phyloP scores from a whole-genome alignment of 73 alveolate genomes.

The Paramecium octaurelia region DNA sequence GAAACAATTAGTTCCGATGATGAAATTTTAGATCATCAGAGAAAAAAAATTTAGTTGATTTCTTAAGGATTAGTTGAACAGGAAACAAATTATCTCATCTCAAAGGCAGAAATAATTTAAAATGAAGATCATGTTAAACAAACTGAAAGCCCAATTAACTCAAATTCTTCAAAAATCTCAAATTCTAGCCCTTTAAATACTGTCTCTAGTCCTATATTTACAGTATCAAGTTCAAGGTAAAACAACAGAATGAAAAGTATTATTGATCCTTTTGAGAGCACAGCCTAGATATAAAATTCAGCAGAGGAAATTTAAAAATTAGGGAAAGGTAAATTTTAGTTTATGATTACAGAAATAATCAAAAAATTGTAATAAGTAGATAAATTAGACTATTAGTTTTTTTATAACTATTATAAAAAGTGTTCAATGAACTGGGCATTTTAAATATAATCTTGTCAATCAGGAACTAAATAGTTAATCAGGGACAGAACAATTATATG shows the following conservation, averaged over 20 bases:
- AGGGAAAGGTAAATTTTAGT: not conserved
- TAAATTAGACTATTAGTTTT: not conserved
- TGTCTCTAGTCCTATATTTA: not conserved
- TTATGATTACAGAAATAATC: not conserved
- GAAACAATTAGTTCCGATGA: conserved; percentile 33
- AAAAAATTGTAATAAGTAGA: not conserved
- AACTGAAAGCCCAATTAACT: not conserved
- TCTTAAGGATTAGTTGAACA: not conserved
- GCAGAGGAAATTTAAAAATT: not conserved
- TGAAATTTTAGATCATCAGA: not conserved
- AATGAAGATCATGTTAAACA: not conserved
- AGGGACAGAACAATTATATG: not conserved
- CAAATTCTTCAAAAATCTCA: not conserved
- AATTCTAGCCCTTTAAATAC: not conserved
- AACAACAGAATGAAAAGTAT: not conserved
- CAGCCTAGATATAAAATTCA: not conserved
- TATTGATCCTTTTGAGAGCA: not conserved
- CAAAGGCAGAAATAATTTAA: not conserved
- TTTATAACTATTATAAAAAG: not conserved
- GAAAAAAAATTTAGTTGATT: not conserved
- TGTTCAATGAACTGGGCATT: not conserved
- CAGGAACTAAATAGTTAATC: not conserved
- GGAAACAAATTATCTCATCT: not conserved
- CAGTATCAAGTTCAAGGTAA: not conserved
- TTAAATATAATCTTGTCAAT: not conserved